Evolutionary conservation across 441 rosid genomes (phyloP).

Genomic region (Pelargonium hybrid): DNA sequence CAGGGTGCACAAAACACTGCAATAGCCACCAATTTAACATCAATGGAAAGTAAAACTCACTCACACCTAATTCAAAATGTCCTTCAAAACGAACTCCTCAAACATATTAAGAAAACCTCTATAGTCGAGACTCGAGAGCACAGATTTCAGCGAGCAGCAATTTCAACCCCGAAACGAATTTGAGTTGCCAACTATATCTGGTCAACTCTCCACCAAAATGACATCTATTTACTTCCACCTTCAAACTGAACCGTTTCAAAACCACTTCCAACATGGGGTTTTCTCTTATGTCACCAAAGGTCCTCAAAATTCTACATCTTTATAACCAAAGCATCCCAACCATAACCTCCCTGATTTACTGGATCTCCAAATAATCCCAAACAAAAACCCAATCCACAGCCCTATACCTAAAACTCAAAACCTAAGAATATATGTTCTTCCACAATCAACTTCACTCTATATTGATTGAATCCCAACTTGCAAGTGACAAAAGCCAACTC

Average conservation of each 20-base stretch:
- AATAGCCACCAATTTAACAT: neutral
- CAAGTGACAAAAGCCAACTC: neutral
- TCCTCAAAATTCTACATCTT: neutral
- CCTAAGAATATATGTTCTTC: neutral
- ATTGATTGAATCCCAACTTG: neutral
- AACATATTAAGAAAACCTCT: neutral
- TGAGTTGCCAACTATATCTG: neutral
- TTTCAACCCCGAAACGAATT: neutral
- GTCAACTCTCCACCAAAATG: neutral
- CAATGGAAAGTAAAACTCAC: neutral
- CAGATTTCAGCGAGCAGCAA: neutral
- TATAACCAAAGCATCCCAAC: neutral
- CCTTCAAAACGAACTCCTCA: neutral
- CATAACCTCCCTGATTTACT: neutral
- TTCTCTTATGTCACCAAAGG: neutral
- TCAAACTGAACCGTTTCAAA: neutral
- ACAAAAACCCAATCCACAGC: neutral
- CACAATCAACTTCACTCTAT: neutral
- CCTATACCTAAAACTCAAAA: neutral
- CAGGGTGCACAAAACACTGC: neutral
- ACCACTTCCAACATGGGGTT: neutral
- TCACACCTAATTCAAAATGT: neutral
- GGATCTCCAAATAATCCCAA: neutral
- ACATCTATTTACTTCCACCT: neutral
- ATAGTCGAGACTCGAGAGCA: neutral